Conservation (phyloP, 495 filamentous ascomycete species). For the Penicillium ucsense region DNA sequence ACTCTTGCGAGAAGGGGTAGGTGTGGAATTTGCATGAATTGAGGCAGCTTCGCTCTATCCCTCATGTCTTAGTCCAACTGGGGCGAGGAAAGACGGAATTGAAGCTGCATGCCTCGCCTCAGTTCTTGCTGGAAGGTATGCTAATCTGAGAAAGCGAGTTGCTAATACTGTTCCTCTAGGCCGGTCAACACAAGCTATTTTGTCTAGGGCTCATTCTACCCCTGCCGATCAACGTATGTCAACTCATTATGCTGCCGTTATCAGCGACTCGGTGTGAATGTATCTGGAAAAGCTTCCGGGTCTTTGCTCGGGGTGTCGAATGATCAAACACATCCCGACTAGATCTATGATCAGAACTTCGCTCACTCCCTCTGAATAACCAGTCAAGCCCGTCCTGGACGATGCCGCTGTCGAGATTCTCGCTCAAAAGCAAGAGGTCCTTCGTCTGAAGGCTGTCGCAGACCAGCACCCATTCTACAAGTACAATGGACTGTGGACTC, state of each 20-base stretch:
- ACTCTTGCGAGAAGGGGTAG: conserved; percentile 62
- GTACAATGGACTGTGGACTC: conserved; percentile 77
- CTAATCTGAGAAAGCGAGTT: background rate
- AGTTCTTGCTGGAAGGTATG: too few species aligned
- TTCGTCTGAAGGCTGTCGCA: conserved; percentile 54
- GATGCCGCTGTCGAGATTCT: conserved; percentile 31
- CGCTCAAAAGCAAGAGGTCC: conserved; percentile 35
- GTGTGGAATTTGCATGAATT: too few species aligned
- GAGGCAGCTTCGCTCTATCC: too few species aligned
- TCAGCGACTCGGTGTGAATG: too few species aligned
- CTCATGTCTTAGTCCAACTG: too few species aligned
- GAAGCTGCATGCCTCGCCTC: too few species aligned
- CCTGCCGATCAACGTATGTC: conserved; percentile 63
- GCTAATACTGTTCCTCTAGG: conserved; percentile 19
- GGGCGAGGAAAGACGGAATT: too few species aligned
- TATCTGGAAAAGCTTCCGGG: too few species aligned
- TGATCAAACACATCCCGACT: too few species aligned
- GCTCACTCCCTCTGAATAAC: conserved; percentile 2
- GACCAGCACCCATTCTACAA: conserved; percentile 92
- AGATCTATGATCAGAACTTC: background rate
- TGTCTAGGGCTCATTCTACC: conserved; percentile 86
- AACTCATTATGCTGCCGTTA: background rate
- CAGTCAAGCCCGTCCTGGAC: conserved; percentile 37
- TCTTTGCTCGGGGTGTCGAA: too few species aligned
- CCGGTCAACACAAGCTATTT: conserved; percentile 62